Base-by-base conservation (phyloP, 1,284 basidiomycete species). In the Trichosporon coremiiforme region DNA sequence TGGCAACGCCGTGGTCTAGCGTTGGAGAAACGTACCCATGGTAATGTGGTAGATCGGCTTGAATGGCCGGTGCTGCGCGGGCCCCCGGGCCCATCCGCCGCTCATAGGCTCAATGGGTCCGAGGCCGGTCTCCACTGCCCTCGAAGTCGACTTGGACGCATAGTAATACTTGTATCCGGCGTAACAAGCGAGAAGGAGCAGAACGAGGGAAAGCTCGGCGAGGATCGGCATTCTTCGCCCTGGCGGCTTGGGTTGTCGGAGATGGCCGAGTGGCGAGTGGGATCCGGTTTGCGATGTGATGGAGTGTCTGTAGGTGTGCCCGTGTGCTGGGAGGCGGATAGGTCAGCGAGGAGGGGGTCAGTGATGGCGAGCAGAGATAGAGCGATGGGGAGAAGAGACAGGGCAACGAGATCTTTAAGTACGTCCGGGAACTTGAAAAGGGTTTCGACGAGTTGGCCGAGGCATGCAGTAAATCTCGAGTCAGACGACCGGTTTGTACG, bases 21-120 rank as follows among this genome's bases (percentile, higher is more conserved):
- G n/a, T n/a, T n/a, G n/a, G n/a, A n/a, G n/a, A n/a, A n/a, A n/a
- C n/a, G n/a, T 45, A 71, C 70, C 65, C 70, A 71, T 69, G 1
- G 70, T 71, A n/a, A 71, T 71, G 36, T 71, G 70, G 66, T 71
- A 71, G 36, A 71, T 67, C n/a, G 70, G 70, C 70, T 71, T 71
- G 66, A 65, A 71, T 17, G 68, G 68, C n/a, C 70, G 70, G 45
- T 60, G 50, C 62, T 64, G 73, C 66, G 72, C 65, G 65, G 53
- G 29, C 15, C 15, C 29, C 29, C 7, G 15, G 2, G 6, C 17
- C 57, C 7, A 17, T 8, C 29, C 17, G 20, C 57, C 31, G 1
- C 12, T 12, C 15, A 60, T 8, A 4, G 57, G 57, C 57, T 60
- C 57, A 4, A 60, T 17, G 4, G 31, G 31, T 5, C 57, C 57